A percentile compares a stretch with the other conserved stretches of the same genome.
Evolutionary conservation across 768 basidiomycete genomes (phyloP).

Genomic region (Trametes cubensis): DNA sequence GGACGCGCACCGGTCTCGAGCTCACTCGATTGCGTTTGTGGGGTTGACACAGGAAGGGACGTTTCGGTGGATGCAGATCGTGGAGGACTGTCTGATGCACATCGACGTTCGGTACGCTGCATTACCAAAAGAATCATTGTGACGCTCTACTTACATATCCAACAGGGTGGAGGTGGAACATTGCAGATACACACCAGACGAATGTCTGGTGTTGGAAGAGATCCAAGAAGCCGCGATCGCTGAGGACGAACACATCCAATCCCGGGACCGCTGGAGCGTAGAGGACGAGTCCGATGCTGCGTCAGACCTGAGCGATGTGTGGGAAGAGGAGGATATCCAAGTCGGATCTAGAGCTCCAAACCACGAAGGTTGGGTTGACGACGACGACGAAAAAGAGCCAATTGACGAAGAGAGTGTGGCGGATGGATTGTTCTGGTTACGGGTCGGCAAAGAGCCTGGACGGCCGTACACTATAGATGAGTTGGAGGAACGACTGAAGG

Average conservation of each 20-base stretch:
- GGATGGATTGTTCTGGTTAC: constrained; percentile 1
- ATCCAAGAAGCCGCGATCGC: not conserved
- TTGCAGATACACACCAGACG: constrained; percentile 11
- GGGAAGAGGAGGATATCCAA: not conserved
- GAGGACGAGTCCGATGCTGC: not conserved
- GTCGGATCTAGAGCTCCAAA: not conserved
- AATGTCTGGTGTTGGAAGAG: constrained; percentile 11
- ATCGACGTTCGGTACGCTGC: constrained; percentile 17
- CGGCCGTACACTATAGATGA: not conserved
- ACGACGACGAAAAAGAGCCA: not conserved
- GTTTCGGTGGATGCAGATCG: constrained; percentile 12
- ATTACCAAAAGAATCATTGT: not conserved
- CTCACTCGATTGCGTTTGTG: not conserved
- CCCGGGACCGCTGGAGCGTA: not conserved
- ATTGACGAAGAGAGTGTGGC: not conserved
- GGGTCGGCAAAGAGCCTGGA: not conserved
- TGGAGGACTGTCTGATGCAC: constrained; percentile 4
- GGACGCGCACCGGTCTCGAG: constrained; percentile 10
- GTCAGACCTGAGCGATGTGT: not conserved
- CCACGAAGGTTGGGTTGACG: not conserved
- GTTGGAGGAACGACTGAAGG: not conserved
- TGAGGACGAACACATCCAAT: not conserved
- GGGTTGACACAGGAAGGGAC: not conserved
- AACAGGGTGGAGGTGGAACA: constrained; percentile 15
- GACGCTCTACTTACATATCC: too few species aligned